A percentile compares a stretch with the other conserved stretches of the same genome.
Evolutionary conservation across 2,329 filamentous ascomycete species (phyloP).

Genomic region (Colletotrichum chlorophyti): DNA sequence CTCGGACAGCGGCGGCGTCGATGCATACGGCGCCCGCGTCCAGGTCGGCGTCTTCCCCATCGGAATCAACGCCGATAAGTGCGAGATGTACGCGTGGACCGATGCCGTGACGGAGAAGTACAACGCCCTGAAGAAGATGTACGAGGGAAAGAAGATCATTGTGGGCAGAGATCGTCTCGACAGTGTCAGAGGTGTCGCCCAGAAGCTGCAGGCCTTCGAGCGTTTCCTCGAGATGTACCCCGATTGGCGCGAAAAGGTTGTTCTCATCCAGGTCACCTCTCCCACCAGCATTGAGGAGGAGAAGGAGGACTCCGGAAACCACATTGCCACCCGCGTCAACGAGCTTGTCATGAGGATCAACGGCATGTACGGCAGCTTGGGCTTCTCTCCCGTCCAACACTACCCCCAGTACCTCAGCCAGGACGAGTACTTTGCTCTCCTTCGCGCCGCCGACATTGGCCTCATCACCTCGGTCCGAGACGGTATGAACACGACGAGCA

Average conservation of each 20-base stretch:
- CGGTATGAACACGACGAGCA: conserved; percentile 96
- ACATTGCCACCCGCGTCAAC: conserved; percentile 87
- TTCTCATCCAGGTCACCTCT: conserved; percentile 93
- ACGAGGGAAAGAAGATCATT: conserved; percentile 92
- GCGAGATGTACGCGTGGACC: conserved; percentile 77
- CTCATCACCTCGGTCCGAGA: conserved; percentile 95
- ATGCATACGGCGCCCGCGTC: conserved; percentile 87
- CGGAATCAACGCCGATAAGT: conserved; percentile 86
- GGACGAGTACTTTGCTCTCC: conserved; percentile 93
- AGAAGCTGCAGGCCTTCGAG: conserved; percentile 95
- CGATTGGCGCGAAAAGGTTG: conserved; percentile 90
- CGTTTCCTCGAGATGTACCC: conserved; percentile 89
- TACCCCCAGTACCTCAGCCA: conserved; percentile 91
- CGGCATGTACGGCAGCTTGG: conserved; percentile 84
- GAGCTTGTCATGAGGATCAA: conserved; percentile 93
- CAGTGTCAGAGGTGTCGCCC: conserved; percentile 90
- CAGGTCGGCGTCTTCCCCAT: conserved; percentile 95
- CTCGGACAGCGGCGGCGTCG: conserved; percentile 83
- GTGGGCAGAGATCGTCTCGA: conserved; percentile 94
- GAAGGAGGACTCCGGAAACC: conserved; percentile 73
- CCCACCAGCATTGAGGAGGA: conserved; percentile 82
- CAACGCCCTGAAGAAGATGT: conserved; percentile 74
- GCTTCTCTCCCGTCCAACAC: conserved; percentile 90
- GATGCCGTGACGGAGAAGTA: conserved; percentile 75
- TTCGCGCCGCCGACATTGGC: conserved; percentile 88